A percentile compares a stretch with the other conserved stretches of the same genome.
Conservation (phyloP, 2,329 filamentous ascomycete genomes). For the Helicocarpus griseus region DNA sequence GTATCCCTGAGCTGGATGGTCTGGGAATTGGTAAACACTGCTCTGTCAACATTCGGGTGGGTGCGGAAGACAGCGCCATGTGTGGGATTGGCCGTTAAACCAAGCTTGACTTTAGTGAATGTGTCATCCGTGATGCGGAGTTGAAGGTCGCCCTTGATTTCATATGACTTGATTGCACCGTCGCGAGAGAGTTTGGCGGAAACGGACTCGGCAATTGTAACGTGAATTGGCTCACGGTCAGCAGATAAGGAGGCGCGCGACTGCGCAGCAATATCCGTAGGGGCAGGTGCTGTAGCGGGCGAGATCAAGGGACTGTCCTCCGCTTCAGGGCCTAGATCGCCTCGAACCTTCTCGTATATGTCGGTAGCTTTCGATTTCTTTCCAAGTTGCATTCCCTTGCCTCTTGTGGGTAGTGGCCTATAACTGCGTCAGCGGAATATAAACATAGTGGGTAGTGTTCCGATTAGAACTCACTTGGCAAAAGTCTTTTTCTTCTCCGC, state of each 20-base stretch:
- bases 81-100: constrained; percentile 63
- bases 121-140: constrained; percentile 81
- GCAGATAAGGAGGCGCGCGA: constrained; percentile 55
- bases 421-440: constrained; percentile 4
- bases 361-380: constrained; percentile 98
- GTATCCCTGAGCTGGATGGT: constrained; percentile 83
- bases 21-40: constrained; percentile 71
- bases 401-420: constrained; percentile 56
- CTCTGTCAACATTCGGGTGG: constrained; percentile 92
- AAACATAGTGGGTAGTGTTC: neutral
- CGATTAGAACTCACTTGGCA: constrained; percentile 53
- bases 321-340: constrained; percentile 77
- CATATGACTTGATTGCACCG: constrained; percentile 73
- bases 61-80: constrained; percentile 87
- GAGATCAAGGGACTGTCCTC: constrained; percentile 67
- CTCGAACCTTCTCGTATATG: constrained; percentile 92
- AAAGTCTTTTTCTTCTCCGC: constrained; percentile 92
- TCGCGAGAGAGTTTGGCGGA: constrained; percentile 81
- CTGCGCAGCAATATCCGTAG: constrained; percentile 40
- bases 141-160: constrained; percentile 85
- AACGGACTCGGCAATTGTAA: constrained; percentile 83
- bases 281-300: constrained; percentile 42
- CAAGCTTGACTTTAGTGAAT: constrained; percentile 85
- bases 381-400: constrained; percentile 97
- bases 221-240: constrained; percentile 76